Conservation (phyloP, 129 eudicot genomes). For the Dittrichia graveolens region DNA sequence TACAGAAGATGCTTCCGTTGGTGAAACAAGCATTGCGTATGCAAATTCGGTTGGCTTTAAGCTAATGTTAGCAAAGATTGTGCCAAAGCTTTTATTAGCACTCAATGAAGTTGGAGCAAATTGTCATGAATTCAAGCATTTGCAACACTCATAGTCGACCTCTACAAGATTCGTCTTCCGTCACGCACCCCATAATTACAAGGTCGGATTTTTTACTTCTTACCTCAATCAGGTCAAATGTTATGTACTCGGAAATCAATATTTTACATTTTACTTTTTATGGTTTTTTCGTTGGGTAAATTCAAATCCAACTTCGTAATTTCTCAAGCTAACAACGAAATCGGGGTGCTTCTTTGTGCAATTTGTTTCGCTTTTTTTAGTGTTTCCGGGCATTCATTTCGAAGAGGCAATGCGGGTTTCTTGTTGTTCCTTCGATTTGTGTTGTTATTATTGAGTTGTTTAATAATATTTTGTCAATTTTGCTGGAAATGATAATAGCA, state of each 20-base stretch:
- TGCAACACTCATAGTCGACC: constrained; percentile 45
- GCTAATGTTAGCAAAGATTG: constrained; percentile 84
- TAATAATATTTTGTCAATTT: constrained; percentile 9
- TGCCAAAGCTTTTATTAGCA: constrained; percentile 67
- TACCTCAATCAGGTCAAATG: neutral
- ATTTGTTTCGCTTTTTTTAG: constrained; percentile 10
- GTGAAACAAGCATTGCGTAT: constrained; percentile 51
- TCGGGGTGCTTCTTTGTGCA: constrained; percentile 20
- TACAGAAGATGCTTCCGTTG: constrained; percentile 71
- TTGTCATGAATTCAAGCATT: constrained; percentile 79
- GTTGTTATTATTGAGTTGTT: constrained; percentile 10
- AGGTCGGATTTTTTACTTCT: constrained; percentile 24
- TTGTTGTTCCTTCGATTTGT: constrained; percentile 16
- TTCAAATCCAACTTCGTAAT: constrained; percentile 19
- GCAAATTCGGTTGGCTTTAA: constrained; percentile 98
- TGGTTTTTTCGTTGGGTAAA: neutral
- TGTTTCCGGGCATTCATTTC: constrained; percentile 16
- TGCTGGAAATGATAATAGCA: neutral
- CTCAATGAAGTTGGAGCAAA: constrained; percentile 73
- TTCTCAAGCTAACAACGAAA: constrained; percentile 33
- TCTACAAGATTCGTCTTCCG: too few relatives aligned
- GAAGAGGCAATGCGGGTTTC: constrained; percentile 16
- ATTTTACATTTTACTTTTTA: constrained; percentile 32
- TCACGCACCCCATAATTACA: neutral
- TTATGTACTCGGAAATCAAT: constrained; percentile 30